Evolutionary conservation across 1,284 basidiomycete genomes (phyloP), one percentile per base, ranked within the genome.

Genomic region (Malassezia arunalokei): DNA sequence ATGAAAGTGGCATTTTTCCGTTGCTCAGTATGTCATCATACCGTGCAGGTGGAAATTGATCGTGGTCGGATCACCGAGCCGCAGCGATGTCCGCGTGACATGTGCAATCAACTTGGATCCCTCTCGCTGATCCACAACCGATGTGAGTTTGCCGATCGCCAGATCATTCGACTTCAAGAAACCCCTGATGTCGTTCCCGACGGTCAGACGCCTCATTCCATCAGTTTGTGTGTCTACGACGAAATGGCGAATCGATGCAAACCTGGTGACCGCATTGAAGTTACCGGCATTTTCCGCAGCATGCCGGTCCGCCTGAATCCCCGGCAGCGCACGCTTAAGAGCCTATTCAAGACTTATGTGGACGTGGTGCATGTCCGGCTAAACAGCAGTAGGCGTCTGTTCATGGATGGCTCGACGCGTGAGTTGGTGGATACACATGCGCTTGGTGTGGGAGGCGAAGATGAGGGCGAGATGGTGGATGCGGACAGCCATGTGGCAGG

Each of bases 1-100:
- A 98, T 98, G 94, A 90, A 89, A 76, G 40, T 82, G 67, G 92
- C 91, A 30, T 98, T 98, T 78, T 98, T 98, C 82, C 86, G 91
- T 43, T 98, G 92, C 76, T 77, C 88, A n/a, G 85, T 84, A 37
- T 98, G 94, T 74, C 85, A 85, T 54, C 91, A 98, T 75, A 94
- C 91, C 5, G 82, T 90, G 6, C 85, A 88, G 70, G 87, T 87
- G 58, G 90, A 94, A 69, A 94, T 98, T 51, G 90, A 96, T 74
- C 83, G 91, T 9, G 92, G 92, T 37, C 86, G 88, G 73, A 96
- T 98, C 64, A 82, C 85, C 68, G 92, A 98, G 75, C 92, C 94
- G 1, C 79, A 79, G 14, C 81, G 83, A 30, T 98, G 94, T 74
- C 89, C 90, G 1, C 83, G 92, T 45, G 89, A 95, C 51, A 84